Evolutionary conservation across 225 moss, liverwort and hornwort genomes (phyloP), one percentile per base, ranked within the genome.

Genomic region (Pseudoscleropodium purum): DNA sequence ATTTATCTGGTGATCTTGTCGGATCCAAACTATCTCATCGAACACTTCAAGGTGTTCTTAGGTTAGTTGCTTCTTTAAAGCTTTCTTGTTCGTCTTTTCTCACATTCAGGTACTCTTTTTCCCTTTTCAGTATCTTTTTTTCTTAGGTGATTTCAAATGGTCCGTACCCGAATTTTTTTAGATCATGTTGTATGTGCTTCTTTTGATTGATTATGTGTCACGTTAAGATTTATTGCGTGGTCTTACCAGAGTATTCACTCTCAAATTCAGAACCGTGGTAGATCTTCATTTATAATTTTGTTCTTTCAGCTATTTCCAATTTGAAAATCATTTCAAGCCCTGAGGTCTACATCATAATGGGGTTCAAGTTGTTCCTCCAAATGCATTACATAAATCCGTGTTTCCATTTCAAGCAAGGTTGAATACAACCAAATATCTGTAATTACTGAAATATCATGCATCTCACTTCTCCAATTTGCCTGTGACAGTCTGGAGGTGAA

Each of bases 21-120:
- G 93, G 93, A 54, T 93, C 92, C 69, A 93, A 92, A 89, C 85
- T 93, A 60, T 92, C 93, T 49, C 91, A 93, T 81, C 93, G 93
- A 82, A 93, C 93, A 84, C 90, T 92, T 76, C 93, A 93, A 89
- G 93, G 93, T 66, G 89, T 93, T 57, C 93, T 93, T 69, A 93
- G 91, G 93, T 93, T 90, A 75, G 91, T 89, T 79, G 49, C 84
- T 39, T 79, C 74, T 65, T 57, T 80, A 37, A 52, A 64, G 56
- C 29, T 88, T 45, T 64, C 65, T 66, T 84, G 84, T 84, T 87
- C 19, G 72, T 73, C 25, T n/a, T 26, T 83, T 59, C 23, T 66
- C 26, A 29, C 43, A 64, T 83, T 65, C 36, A 51, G 84, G 15
- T 84, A 54, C 27, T 43, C 27, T 57, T 84, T 63, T 88, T 36